Evolutionary conservation across 345 rosid genomes (phyloP).

Genomic region (Aurinia saxatilis): DNA sequence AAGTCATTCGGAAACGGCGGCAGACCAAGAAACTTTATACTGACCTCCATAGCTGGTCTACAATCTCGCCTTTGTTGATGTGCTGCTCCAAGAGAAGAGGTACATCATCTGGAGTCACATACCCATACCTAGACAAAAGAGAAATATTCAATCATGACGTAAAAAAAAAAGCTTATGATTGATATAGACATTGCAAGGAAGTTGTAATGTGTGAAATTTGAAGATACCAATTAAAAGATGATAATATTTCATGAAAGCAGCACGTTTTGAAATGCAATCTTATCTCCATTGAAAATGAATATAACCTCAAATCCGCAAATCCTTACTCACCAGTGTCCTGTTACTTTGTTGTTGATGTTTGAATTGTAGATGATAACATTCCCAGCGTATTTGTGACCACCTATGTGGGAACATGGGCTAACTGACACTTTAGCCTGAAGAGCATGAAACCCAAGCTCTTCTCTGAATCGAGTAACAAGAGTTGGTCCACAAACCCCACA

Average conservation of each 20-base stretch:
- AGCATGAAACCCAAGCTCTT: constrained; percentile 63
- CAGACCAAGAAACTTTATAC: constrained; percentile 7
- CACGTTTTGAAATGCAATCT: neutral
- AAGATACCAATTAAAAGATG: neutral
- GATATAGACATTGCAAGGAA: neutral
- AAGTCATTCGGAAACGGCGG: neutral
- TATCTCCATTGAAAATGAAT: neutral
- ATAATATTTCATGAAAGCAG: neutral
- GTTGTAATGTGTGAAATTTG: too few species aligned
- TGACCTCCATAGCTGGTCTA: constrained; percentile 85
- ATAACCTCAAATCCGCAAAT: neutral
- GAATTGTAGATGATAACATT: constrained; percentile 82
- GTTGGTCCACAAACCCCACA: constrained; percentile 97
- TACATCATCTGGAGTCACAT: constrained; percentile 82
- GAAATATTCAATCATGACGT: neutral
- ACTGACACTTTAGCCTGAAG: constrained; percentile 85
- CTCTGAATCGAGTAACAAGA: constrained; percentile 71
- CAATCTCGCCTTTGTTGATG: constrained; percentile 74
- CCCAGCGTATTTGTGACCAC: constrained; percentile 95
- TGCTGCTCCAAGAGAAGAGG: constrained; percentile 75
- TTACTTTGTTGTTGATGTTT: constrained; percentile 43
- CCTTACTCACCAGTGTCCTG: constrained; percentile 77
- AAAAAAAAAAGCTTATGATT: neutral
- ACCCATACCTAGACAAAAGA: constrained; percentile 70
- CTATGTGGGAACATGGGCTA: constrained; percentile 95